Conservation (phyloP, 2,329 filamentous ascomycete genomes). For the Monosporascus sp. region DNA sequence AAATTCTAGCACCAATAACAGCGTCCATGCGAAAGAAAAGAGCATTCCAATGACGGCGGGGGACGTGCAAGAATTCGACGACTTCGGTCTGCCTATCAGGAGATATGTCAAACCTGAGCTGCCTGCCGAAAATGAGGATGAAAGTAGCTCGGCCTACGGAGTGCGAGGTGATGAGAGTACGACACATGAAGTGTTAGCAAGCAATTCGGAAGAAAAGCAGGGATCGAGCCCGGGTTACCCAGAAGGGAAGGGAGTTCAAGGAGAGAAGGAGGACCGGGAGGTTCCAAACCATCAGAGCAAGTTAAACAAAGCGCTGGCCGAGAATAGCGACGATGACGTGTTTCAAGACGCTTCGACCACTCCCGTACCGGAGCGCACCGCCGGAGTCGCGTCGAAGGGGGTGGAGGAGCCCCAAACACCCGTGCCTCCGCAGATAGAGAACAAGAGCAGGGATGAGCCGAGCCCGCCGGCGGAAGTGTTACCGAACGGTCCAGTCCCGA, state of each 20-base stretch:
- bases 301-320: conserved; percentile 15
- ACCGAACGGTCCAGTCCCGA: conserved; percentile 4
- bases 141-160: conserved; percentile 5
- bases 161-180: neutral
- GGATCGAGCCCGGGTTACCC: neutral
- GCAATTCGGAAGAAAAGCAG: conserved; percentile 6
- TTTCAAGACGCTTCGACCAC: conserved; percentile 33
- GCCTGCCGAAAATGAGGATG: conserved; percentile 5
- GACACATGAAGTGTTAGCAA: conserved; percentile 4
- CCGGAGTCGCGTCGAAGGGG: conserved; percentile 3
- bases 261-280: conserved; percentile 9
- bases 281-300: conserved; percentile 12
- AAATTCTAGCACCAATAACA: neutral
- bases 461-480: conserved; percentile 1
- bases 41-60: conserved; percentile 23
- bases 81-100: conserved; percentile 65
- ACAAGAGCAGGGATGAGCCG: conserved; percentile 1
- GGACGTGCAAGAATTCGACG: conserved; percentile 51
- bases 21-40: conserved; percentile 19
- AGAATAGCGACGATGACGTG: conserved; percentile 34
- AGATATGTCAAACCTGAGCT: conserved; percentile 35
- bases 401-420: conserved; percentile 21
- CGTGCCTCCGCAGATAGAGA: conserved; percentile 13
- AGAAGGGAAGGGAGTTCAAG: conserved; percentile 2
- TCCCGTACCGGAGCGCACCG: conserved; percentile 13